phyloP scores from a whole-genome alignment of 805 yeast genomes.

The Lipomyces sp. region DNA sequence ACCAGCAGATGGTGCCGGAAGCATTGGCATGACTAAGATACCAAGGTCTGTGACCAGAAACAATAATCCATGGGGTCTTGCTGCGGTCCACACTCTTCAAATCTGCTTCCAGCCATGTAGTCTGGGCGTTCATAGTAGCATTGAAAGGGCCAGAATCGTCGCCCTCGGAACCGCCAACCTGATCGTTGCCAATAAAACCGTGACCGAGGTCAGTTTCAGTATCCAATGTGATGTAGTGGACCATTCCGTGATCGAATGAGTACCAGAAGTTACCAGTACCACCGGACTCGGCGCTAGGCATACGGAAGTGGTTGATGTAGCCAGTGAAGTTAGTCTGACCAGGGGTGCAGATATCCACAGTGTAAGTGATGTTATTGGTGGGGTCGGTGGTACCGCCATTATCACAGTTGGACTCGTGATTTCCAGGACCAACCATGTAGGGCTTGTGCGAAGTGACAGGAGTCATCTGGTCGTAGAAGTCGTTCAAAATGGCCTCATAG shows the following conservation, averaged over 20 bases:
- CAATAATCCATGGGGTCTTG: constrained; percentile 44
- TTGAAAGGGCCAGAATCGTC: constrained; percentile 28
- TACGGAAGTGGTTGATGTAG: constrained; percentile 39
- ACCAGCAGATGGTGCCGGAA: constrained; percentile 21
- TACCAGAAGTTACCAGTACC: constrained; percentile 42
- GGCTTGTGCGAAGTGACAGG: constrained; percentile 32
- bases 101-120: constrained; percentile 40
- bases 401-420: constrained; percentile 37
- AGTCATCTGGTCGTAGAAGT: constrained; percentile 36
- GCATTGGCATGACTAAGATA: constrained; percentile 35
- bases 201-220: constrained; percentile 42
- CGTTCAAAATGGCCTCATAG: constrained; percentile 29
- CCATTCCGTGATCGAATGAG: constrained; percentile 42
- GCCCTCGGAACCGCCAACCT: constrained; percentile 25
- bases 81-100: constrained; percentile 39
- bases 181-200: constrained; percentile 34
- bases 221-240: constrained; percentile 40
- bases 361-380: constrained; percentile 30
- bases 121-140: constrained; percentile 38
- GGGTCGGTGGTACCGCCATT: constrained; percentile 30
- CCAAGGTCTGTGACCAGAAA: constrained; percentile 43
- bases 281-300: constrained; percentile 41
- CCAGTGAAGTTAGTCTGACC: constrained; percentile 43
- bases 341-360: constrained; percentile 31
- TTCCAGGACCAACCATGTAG: constrained; percentile 39